Conservation (phyloP, 2,329 filamentous ascomycete species). For the Fusarium pseudoanthophilum region DNA sequence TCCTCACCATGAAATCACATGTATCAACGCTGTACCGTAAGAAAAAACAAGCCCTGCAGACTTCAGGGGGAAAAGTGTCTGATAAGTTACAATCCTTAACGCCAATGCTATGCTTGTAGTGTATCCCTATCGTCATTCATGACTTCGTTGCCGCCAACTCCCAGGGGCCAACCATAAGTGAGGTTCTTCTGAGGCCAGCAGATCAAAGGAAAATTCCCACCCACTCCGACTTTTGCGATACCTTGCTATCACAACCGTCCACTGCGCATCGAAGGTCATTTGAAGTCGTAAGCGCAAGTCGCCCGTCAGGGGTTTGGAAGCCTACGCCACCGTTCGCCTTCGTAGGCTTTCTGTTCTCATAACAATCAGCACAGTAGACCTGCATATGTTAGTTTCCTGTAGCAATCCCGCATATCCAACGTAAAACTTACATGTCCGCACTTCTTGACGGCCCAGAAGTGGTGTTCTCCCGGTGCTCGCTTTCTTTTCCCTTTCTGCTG, state of each 20-base stretch:
- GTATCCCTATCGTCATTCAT: conserved; percentile 28
- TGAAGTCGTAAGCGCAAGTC: conserved; percentile 35
- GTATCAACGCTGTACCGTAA: neutral
- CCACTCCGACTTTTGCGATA: conserved; percentile 66
- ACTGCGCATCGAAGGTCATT: conserved; percentile 64
- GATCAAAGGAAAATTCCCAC: conserved; percentile 68
- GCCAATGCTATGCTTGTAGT: conserved; percentile 32
- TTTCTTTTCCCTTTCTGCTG: conserved; percentile 55
- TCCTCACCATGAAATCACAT: neutral
- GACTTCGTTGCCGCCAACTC: conserved; percentile 18
- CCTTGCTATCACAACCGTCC: conserved; percentile 65
- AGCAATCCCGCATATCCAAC: neutral
- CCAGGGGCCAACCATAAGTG: neutral
- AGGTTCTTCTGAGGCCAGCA: conserved; percentile 39
- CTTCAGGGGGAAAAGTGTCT: conserved; percentile 2
- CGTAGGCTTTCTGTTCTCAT: conserved; percentile 62
- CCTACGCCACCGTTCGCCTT: conserved; percentile 51
- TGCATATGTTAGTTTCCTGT: conserved; percentile 43
- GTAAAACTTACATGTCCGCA: conserved; percentile 85
- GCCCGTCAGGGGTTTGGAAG: conserved; percentile 52
- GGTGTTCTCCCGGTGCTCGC: conserved; percentile 71
- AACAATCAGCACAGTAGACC: conserved; percentile 73
- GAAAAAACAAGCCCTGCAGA: neutral
- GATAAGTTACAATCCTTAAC: conserved; percentile 25
- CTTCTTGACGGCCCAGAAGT: conserved; percentile 90